A percentile compares a stretch with the other conserved stretches of the same genome.
Conservation (phyloP, 805 yeast species). For the Candida corydali region DNA sequence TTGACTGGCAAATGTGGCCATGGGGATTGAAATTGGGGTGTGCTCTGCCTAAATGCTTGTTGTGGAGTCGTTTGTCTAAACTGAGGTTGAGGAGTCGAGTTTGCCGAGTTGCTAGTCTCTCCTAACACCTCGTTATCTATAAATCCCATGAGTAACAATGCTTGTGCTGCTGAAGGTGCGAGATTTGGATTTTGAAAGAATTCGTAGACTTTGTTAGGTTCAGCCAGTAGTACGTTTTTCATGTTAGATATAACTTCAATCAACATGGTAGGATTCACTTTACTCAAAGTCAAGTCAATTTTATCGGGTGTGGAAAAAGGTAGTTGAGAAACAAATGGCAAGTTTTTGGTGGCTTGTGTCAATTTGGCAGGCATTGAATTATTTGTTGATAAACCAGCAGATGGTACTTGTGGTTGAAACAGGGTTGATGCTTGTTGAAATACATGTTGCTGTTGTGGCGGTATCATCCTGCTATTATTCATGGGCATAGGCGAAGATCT, state of each 20-base stretch:
- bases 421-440: not conserved
- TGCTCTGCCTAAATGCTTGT: slow-evolving; percentile 6
- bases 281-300: slow-evolving; percentile 56
- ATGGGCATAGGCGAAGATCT: slow-evolving; percentile 5
- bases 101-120: slow-evolving; percentile 42
- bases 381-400: not conserved
- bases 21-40: slow-evolving; percentile 12
- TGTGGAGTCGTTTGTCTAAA: slow-evolving; percentile 1
- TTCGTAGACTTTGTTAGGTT: slow-evolving; percentile 47
- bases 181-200: slow-evolving; percentile 53
- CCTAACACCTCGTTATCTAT: slow-evolving; percentile 66
- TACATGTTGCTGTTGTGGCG: slow-evolving; percentile 1
- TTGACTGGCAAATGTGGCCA: slow-evolving; percentile 48
- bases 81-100: slow-evolving; percentile 17
- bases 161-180: slow-evolving; percentile 69
- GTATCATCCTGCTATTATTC: not conserved
- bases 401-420: not conserved
- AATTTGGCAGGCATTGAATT: slow-evolving; percentile 42
- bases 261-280: slow-evolving; percentile 66
- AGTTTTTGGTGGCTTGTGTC: slow-evolving; percentile 49
- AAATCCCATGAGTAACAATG: slow-evolving; percentile 71
- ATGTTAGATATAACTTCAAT: slow-evolving; percentile 66
- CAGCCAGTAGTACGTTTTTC: slow-evolving; percentile 51
- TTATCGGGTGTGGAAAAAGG: slow-evolving; percentile 50
- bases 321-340: slow-evolving; percentile 47